Evolutionary conservation across 2,329 filamentous ascomycete genomes (phyloP), one percentile per base, ranked within the genome.

Genomic region (Myriosclerotinia duriaeana): DNA sequence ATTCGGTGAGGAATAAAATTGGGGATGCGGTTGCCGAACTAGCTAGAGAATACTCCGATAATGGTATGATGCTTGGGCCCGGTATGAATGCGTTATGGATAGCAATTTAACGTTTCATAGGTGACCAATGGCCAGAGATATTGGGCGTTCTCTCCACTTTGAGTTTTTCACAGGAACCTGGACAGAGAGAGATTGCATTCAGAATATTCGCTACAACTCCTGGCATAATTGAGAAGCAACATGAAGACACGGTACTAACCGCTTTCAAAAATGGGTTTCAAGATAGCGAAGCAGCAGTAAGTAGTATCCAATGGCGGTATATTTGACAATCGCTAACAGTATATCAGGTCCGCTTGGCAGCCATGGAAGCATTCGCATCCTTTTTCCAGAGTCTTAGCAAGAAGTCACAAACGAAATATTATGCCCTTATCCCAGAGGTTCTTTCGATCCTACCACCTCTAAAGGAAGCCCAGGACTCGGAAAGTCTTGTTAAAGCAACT

Each of bases 11-110:
- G 74, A 95, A 97, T 81, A 99, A 99, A 80, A 91, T 98, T 76
- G 95, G 93, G 73, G 95, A 99, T 79, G 93, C 94, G n/a, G 91
- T 98, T 69, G 95, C 95, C 34, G 95, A 99, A 79, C 84, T 99
- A 68, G 95, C 94, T 54, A 88, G 95, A 75, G 93, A 99, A 80
- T 97, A 97, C 79, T 90, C 91, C 54, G 95, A 98, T 74, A 92
- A 90, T 75, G 89, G 92, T 96, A 84, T 78, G 88, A 81, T 66
- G 48, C 42, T 53, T 58, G 9, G 52, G 52, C 36, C 48, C 42
- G 48, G 44, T 56, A 46, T 54, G 20, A 11, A 17, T 8, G 8
- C 22, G 2, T 17, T 20, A n/a, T 26, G 36, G 48, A 36, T n/a
- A 20, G 6, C 17, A 26, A 40, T 63, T 70, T 74, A 66, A 74